Base-by-base conservation (phyloP, 2,329 filamentous ascomycete species). In the Davidsoniella eucalypti region DNA sequence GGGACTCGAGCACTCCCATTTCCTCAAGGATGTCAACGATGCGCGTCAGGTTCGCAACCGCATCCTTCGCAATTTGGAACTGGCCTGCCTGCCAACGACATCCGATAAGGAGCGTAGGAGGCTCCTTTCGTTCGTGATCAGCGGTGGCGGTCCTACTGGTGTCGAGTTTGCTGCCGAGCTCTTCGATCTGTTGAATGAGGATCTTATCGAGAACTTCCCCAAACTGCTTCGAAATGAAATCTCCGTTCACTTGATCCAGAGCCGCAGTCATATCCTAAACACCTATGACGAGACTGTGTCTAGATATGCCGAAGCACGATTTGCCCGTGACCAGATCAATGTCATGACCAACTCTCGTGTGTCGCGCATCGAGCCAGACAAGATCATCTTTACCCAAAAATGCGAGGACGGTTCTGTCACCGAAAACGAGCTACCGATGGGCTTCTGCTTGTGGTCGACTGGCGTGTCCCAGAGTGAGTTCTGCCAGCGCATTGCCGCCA, bases 161-260 rank as follows among this genome's bases (percentile, higher is more conserved):
- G 92, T 98, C 36, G 92, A 98, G 63, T 98, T 98, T 59, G 93
- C 93, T 1, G 92, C 92, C 5, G 92, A 98, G 63, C 73, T 98
- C 5, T 96, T 84, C 63, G 92, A 98, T 64, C 80, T 98, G 64
- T 72, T 98, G 14, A 98, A 98, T 60, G 93, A 98, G 63, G 92
- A 98, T 61, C 66, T 98, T 41, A 81, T 81, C 41, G 71, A 74
- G 48, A 78, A 84, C 58, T 98, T 94, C 64, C 92, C 92, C 2
- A 81, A 80, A 55, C 78, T 98, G 26, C 67, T 98, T n/a, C 80
- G 92, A 54, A 96, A 96, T 61, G 87, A 98, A 63, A 94, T 98
- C 45, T 96, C 92, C 0, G 90, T 98, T 1, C 93, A 98, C 61
- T 73, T 98, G 44, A 95, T 98, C 55, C 92, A 98, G 62, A 94